Percentiles rank a stretch among this genome's conserved stretches.
Conservation (phyloP, 2,329 filamentous ascomycete genomes). For the Gremmenia infestans region DNA sequence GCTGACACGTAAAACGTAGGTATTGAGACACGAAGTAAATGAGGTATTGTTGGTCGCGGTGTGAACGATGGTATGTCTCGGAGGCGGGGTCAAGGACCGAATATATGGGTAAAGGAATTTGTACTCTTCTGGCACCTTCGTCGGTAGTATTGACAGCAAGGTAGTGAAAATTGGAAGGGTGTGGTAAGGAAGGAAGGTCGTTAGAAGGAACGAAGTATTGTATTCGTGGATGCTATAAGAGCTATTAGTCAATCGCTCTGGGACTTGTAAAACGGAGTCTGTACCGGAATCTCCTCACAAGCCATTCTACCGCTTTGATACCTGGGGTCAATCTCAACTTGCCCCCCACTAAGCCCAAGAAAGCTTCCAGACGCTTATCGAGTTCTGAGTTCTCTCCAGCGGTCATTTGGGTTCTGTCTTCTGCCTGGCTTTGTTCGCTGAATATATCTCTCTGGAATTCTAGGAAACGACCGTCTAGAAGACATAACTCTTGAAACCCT, state of each 20-base stretch:
- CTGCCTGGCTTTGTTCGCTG: slow-evolving; percentile 84
- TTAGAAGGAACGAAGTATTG: slow-evolving; percentile 72
- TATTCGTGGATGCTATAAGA: slow-evolving; percentile 75
- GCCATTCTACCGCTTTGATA: slow-evolving; percentile 90
- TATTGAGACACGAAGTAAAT: slow-evolving; percentile 73
- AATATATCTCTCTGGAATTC: slow-evolving; percentile 76
- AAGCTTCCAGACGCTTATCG: slow-evolving; percentile 71
- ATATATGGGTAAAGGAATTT: slow-evolving; percentile 85
- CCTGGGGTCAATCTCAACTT: slow-evolving; percentile 79
- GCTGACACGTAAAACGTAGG: slow-evolving; percentile 72
- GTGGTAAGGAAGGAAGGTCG: slow-evolving; percentile 92
- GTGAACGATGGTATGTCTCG: slow-evolving; percentile 77
- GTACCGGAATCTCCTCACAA: slow-evolving; percentile 83
- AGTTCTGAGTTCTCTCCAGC: slow-evolving; percentile 76
- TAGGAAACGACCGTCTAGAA: slow-evolving; percentile 73
- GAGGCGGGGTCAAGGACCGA: slow-evolving; percentile 67
- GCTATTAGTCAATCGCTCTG: slow-evolving; percentile 4
- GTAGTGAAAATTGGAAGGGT: slow-evolving; percentile 79
- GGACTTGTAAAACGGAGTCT: neutral
- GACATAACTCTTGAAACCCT: slow-evolving; percentile 87
- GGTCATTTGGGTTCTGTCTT: slow-evolving; percentile 84
- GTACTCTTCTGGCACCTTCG: slow-evolving; percentile 68
- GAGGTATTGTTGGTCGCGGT: slow-evolving; percentile 72
- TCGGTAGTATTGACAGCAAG: slow-evolving; percentile 78
- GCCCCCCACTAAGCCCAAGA: slow-evolving; percentile 73